Conservation (phyloP, 2,329 filamentous ascomycete species). For the Fusarium veterinarium region DNA sequence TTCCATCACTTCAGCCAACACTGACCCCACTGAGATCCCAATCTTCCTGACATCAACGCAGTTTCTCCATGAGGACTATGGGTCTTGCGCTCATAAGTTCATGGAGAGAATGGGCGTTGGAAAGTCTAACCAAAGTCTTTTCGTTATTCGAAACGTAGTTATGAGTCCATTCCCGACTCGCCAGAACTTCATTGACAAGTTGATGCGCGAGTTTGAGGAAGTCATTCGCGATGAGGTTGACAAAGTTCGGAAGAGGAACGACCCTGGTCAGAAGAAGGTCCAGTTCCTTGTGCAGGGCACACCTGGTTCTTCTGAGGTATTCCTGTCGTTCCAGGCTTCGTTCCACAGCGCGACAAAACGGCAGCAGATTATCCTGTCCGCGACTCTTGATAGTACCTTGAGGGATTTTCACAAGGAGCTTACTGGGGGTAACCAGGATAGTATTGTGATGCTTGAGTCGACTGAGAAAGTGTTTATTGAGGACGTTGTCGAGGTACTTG, state of each 20-base stretch:
- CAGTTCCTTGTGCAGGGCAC: constrained; percentile 54
- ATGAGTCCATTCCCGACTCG: constrained; percentile 59
- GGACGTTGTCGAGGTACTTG: background rate
- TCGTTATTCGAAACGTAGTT: constrained; percentile 60
- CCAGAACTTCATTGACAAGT: constrained; percentile 52
- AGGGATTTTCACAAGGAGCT: background rate
- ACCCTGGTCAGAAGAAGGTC: constrained; percentile 48
- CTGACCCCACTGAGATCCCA: constrained; percentile 54
- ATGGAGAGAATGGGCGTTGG: constrained; percentile 54
- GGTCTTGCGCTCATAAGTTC: constrained; percentile 54
- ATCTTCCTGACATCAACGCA: constrained; percentile 59
- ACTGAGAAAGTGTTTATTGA: background rate
- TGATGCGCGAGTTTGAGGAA: constrained; percentile 50
- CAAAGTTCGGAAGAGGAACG: constrained; percentile 51
- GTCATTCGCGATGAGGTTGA: constrained; percentile 47
- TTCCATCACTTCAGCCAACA: constrained; percentile 54
- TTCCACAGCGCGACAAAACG: constrained; percentile 49
- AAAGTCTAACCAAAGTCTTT: constrained; percentile 50
- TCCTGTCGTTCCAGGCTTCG: constrained; percentile 54
- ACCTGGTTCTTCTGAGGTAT: constrained; percentile 49
- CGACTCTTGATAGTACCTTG: constrained; percentile 3
- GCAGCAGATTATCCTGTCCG: constrained; percentile 51
- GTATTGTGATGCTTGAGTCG: constrained; percentile 30
- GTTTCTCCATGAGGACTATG: constrained; percentile 55
- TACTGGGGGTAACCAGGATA: background rate